These are phyloP conservation scores for Gyromitra esculenta DNA, from an alignment of 2,329 filamentous ascomycete genomes.

Conservation along the genomic window DNA sequence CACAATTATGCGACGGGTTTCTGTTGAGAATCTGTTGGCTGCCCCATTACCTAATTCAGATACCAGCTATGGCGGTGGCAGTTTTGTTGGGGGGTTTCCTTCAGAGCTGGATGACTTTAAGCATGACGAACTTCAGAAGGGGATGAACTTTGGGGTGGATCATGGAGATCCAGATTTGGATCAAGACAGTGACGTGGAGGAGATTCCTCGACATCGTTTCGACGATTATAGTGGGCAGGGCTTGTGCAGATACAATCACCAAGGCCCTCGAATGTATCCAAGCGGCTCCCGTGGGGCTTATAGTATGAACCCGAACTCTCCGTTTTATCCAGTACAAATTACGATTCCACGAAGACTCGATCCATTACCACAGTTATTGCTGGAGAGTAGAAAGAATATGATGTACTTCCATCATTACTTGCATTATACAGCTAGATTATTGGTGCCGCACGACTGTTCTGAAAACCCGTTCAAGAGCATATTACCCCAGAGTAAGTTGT, in stretches of 20 bases:
- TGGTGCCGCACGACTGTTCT: conserved; percentile 71
- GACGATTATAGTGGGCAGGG: conserved; percentile 38
- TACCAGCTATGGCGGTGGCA: conserved; percentile 41
- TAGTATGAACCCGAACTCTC: conserved; percentile 46
- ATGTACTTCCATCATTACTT: conserved; percentile 78
- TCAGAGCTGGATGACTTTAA: conserved; percentile 49
- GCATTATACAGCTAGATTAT: conserved; percentile 78
- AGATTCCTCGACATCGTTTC: conserved; percentile 51
- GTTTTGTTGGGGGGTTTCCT: conserved; percentile 47
- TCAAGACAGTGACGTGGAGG: conserved; percentile 55
- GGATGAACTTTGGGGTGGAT: conserved; percentile 48
- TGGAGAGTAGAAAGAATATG: conserved; percentile 81
- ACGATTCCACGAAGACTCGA: conserved; percentile 69
- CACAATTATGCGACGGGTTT: conserved; percentile 52
- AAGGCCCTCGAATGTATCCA: conserved; percentile 25
- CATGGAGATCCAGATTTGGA: conserved; percentile 48
- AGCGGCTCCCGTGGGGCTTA: conserved; percentile 41
- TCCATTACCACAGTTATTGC: conserved; percentile 67
- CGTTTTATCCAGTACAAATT: conserved; percentile 55
- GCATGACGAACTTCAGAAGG: conserved; percentile 41
- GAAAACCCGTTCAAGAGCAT: conserved; percentile 71
- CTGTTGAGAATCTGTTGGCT: conserved; percentile 54
- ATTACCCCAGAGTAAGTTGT: conserved; percentile 69
- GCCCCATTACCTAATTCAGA: conserved; percentile 51
- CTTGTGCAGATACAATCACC: conserved; percentile 32